These are phyloP conservation scores for Lentinula sp. DNA, from an alignment of 768 basidiomycete genomes.

Conservation along the genomic window DNA sequence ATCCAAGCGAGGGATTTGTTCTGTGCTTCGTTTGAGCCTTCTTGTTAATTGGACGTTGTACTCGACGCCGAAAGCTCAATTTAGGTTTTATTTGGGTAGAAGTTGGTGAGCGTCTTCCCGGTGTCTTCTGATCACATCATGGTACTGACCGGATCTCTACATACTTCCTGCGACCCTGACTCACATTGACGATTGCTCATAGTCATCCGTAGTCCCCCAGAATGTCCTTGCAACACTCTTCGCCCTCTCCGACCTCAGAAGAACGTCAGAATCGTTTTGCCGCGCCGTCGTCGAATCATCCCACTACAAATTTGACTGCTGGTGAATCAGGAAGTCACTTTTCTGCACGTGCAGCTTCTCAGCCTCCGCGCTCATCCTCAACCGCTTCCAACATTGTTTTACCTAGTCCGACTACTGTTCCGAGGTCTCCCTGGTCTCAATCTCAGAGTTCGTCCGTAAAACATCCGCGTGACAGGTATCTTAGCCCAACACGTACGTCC, in stretches of 20 bases:
- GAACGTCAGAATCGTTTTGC: background rate
- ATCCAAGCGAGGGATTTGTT: background rate
- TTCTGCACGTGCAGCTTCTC: constrained; percentile 4
- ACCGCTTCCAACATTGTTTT: background rate
- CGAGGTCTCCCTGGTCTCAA: constrained; percentile 29
- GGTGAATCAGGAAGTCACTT: background rate
- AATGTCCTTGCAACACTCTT: background rate
- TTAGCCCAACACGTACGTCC: constrained; percentile 7
- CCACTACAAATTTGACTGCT: background rate
- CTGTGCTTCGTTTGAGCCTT: background rate
- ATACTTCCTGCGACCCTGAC: background rate
- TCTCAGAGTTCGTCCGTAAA: constrained; percentile 27
- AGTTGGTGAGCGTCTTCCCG: background rate
- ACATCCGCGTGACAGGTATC: background rate
- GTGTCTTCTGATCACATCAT: background rate
- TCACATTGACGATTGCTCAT: background rate
- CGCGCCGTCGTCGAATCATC: background rate
- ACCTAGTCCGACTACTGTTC: background rate
- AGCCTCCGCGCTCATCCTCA: constrained; percentile 4
- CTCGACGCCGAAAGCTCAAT: background rate
- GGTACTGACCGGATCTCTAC: background rate
- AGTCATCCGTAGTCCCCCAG: background rate
- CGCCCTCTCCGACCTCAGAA: constrained; percentile 1
- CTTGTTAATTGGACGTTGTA: background rate
- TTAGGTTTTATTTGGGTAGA: background rate